Evolutionary conservation across 345 rosid species (phyloP), one percentile per base, ranked within the genome.

Genomic region (Isatis tinctoria): DNA sequence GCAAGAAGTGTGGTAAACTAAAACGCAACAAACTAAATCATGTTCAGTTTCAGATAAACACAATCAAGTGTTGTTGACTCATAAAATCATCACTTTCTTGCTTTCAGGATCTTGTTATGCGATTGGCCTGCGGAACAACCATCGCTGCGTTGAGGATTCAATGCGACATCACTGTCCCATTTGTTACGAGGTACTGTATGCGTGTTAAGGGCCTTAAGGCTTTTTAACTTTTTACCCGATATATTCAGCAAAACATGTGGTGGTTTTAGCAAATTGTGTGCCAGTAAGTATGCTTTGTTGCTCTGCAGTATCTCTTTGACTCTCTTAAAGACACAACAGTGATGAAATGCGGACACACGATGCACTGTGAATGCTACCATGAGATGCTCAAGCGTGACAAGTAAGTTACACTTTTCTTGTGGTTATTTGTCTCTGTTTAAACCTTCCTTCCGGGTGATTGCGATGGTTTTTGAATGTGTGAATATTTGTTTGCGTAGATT

Each of bases 101-200:
- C 36, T 65, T 48, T 35, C 43, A 94, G 98, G 93, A 72, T 85
- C 97, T 67, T 95, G 99, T 84, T 95, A 95, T 80, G 66, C 90
- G 3, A 80, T 36, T 40, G 60, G 72, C 58, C 80, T 95, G 78
- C 90, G 59, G 2, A 76, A 85, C 82, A 92, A 95, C 74, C 99
- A 95, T 86, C 82, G 68, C 0, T 95, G 99, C 17, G 88, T 95
- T 63, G 99, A 95, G 87, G 79, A 95, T 83, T 95, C 99, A 20
- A 95, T 95, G 99, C 87, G 81, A 52, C 99, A 95, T 75, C 97
- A 95, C 78, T 95, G 99, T 80, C 93, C 99, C 62, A 95, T 95
- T 52, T 95, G 99, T 71, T 95, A 80, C 18, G 99, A 95, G 97
- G 98, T 95, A 52, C 33, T 52, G 57, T 52, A 37, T 70, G 67